Evolutionary conservation across 805 yeast genomes (phyloP), one percentile per base, ranked within the genome.

Genomic region (Maudiozyma barnettii): DNA sequence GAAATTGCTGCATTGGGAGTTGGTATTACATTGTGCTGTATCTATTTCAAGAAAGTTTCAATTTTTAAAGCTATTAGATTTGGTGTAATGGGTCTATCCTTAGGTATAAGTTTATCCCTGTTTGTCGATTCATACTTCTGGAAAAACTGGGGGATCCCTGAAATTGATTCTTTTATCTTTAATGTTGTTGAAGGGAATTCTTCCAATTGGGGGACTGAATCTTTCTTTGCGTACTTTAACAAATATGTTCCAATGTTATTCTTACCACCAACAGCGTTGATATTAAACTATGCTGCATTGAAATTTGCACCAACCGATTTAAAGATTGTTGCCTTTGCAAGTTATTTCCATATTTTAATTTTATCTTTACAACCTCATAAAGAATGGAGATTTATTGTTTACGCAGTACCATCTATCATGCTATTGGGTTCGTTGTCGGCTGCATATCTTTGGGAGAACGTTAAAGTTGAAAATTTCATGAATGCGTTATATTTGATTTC

Each of bases 311-410:
- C 68, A 22, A 59, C 61, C 14, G 58, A 57, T 19, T 55, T 78
- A 35, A 72, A 76, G 38, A 64, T 80, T 5, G 58, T 81, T 23
- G 70, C 76, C 1, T 49, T 75, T 16, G 69, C 87, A 1, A 67
- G 84, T 0, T 39, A 81, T 1, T 44, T 76, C 14, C 90, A 70
- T 58, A 72, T 89, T n/a, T 51, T 69, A 1, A 56, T 78, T 5
- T 74, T 89, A 75, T 88, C 96, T 0, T 62, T 82, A 45, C 93
- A 85, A 63, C 89, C 93, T 2, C 97, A 91, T 57, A 91, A 91
- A 61, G 98, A 91, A 69, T 87, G 95, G 95, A 76, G 97, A 55
- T 91, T 91, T 58, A 79, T 91, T 38, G 70, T 83, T 16, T 91
- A 90, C 63, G 69, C 80, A 0, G 67, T 84, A 4, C 96, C 97